Evolutionary conservation across 306 rosid species (phyloP).

Genomic region (Carpinus viminea): DNA sequence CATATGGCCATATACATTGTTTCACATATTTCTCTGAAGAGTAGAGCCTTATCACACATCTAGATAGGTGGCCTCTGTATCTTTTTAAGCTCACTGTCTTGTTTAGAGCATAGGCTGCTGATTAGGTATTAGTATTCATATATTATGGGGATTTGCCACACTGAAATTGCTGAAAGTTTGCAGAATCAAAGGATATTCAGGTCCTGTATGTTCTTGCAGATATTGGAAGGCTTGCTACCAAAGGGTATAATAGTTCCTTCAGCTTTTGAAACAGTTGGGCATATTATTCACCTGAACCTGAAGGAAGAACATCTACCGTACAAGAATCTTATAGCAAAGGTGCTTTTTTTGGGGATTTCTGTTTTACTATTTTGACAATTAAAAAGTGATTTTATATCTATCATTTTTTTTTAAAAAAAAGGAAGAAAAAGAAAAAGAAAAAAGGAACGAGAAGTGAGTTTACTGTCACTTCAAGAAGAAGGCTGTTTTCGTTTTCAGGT

Average conservation of each 20-base stretch:
- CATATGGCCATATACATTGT: background rate
- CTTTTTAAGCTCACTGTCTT: background rate
- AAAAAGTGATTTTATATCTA: conserved; percentile 3
- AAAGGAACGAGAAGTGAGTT: background rate
- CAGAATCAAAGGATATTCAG: conserved; percentile 10
- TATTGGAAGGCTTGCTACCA: conserved; percentile 79
- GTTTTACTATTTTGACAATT: conserved; percentile 6
- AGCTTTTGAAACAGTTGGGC: conserved; percentile 85
- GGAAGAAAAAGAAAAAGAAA: no score
- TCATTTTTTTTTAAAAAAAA: background rate
- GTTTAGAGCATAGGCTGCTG: background rate
- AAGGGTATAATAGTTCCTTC: conserved; percentile 72
- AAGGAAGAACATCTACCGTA: conserved; percentile 81
- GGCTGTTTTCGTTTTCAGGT: conserved; percentile 58
- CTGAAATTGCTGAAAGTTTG: background rate
- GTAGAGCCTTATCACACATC: background rate
- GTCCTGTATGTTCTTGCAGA: conserved; percentile 49
- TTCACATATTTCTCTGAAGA: background rate
- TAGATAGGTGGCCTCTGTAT: background rate
- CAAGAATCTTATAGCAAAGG: conserved; percentile 90
- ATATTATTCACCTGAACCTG: conserved; percentile 88
- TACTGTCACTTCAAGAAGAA: conserved; percentile 12
- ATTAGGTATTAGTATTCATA: background rate
- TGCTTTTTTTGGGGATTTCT: conserved; percentile 21
- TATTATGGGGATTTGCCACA: background rate